Percentiles rank a stretch among this genome's conserved stretches.
These are phyloP conservation scores for Prototheca stagnorum DNA, from an alignment of 163 green algal genomes.

Conservation along the genomic window DNA sequence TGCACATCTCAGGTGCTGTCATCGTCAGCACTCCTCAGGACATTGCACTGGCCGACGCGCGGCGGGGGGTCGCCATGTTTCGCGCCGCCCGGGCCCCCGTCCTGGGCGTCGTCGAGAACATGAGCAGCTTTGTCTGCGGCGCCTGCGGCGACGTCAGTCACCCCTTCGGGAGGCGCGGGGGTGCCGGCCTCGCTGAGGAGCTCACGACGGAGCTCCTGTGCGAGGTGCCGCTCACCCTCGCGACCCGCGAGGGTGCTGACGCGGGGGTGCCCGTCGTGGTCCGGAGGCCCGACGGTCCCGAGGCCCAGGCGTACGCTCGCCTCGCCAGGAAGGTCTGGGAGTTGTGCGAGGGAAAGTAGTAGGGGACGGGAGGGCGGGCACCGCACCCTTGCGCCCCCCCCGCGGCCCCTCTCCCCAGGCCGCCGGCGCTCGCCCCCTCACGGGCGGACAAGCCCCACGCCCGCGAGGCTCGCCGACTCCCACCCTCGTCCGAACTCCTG, in stretches of 20 bases:
- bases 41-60: constrained; percentile 69
- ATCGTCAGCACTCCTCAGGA: constrained; percentile 82
- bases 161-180: constrained; percentile 69
- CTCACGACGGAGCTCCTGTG: constrained; percentile 55
- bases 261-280: constrained; percentile 47
- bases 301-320: constrained; percentile 2
- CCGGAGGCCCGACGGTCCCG: constrained; percentile 16
- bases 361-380: neutral
- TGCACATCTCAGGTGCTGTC: constrained; percentile 68
- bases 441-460: too few species aligned
- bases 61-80: constrained; percentile 70
- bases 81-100: constrained; percentile 44
- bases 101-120: constrained; percentile 88
- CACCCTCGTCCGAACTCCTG: too few species aligned
- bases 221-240: constrained; percentile 51
- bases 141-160: constrained; percentile 51
- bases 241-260: constrained; percentile 39
- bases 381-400: too few species aligned
- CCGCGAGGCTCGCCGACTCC: too few species aligned
- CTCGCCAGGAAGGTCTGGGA: neutral
- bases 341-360: neutral
- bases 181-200: constrained; percentile 34
- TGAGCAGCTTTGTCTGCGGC: constrained; percentile 64
- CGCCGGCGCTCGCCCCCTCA: neutral
- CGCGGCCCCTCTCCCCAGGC: too few species aligned